phyloP scores from a whole-genome alignment of 306 rosid genomes.

The Rosa persica region DNA sequence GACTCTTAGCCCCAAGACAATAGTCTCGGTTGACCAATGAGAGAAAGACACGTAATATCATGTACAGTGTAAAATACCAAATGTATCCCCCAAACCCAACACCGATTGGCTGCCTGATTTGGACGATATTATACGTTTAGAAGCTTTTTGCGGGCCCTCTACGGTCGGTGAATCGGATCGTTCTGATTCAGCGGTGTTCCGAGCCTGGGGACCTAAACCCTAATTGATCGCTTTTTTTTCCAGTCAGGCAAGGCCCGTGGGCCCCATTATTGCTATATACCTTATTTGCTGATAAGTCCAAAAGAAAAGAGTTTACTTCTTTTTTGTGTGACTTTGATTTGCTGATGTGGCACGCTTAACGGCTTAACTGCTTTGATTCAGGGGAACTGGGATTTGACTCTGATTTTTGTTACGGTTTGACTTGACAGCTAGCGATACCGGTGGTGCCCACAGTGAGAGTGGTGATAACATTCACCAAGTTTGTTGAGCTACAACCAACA shows the following conservation, averaged over 20 bases:
- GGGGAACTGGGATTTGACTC: not conserved
- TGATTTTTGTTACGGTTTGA: not conserved
- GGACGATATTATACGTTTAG: constrained; percentile 10
- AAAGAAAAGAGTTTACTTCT: not conserved
- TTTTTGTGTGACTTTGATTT: not conserved
- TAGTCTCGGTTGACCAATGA: not conserved
- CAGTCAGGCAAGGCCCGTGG: not conserved
- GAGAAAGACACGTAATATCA: not conserved
- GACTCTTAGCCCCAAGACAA: not conserved
- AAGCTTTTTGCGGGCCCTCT: constrained; percentile 29
- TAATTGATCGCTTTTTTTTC: not conserved
- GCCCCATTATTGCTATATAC: not conserved
- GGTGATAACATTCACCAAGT: constrained; percentile 92
- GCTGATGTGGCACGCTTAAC: constrained; percentile 9
- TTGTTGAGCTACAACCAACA: constrained; percentile 69
- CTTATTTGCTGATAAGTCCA: too few relatives aligned
- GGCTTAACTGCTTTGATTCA: too few relatives aligned
- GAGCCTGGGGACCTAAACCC: not conserved
- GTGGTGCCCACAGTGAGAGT: constrained; percentile 97
- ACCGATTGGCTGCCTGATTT: not conserved
- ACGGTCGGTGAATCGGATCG: constrained; percentile 25
- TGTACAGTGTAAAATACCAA: not conserved
- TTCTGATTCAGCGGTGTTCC: constrained; percentile 14
- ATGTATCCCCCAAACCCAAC: not conserved
- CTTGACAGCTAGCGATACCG: constrained; percentile 79